Percentiles rank a stretch among this genome's conserved stretches.
Conservation (phyloP, 306 rosid species). For the Citrullus amarus region DNA sequence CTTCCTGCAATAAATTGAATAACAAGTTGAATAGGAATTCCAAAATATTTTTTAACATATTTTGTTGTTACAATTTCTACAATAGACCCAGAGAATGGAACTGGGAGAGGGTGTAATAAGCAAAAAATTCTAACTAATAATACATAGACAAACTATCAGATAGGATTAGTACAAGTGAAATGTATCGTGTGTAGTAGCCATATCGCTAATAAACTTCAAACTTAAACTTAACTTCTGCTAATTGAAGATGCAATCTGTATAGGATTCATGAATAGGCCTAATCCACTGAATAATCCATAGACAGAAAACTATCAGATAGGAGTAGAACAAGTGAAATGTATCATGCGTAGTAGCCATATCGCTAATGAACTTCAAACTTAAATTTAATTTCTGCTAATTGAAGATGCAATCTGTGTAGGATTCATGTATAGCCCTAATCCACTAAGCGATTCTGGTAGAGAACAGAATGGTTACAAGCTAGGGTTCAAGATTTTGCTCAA, state of each 20-base stretch:
- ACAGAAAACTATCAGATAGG: not conserved
- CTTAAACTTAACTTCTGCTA: not conserved
- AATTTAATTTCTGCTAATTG: not conserved
- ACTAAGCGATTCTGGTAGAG: not conserved
- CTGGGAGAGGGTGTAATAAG: too few species aligned
- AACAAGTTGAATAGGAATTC: not conserved
- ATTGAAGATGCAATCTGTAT: not conserved
- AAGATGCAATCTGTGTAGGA: not conserved
- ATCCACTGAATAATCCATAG: not conserved
- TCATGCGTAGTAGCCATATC: not conserved
- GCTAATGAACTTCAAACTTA: not conserved
- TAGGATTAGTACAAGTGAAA: not conserved
- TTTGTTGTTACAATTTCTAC: not conserved
- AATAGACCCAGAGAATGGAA: not conserved
- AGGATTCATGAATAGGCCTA: not conserved
- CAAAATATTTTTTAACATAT: not conserved
- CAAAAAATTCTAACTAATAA: not conserved
- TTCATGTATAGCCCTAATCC: not conserved
- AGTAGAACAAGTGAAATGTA: not conserved
- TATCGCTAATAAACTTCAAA: not conserved
- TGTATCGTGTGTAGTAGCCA: not conserved
- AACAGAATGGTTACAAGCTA: not conserved
- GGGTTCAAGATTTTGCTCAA: not conserved
- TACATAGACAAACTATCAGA: not conserved
- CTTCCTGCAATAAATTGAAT: not conserved